Base-by-base conservation (phyloP, 805 yeast species). In the Metschnikowia arizonensis region DNA sequence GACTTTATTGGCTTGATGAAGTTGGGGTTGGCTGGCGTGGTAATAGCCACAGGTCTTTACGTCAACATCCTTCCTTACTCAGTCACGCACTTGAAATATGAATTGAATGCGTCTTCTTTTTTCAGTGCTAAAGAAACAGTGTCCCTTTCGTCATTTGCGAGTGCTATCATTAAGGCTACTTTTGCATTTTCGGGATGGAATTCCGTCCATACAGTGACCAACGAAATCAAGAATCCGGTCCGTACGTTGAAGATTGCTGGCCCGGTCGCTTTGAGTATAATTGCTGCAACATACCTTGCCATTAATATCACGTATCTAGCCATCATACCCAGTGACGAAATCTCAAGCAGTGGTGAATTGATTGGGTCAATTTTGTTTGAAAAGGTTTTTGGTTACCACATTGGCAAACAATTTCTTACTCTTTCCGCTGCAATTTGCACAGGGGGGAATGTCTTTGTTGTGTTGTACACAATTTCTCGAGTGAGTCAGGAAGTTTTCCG, bases 121-220 rank as follows among this genome's bases (percentile, higher is more conserved):
- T 65, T 63, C 41, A 48, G 52, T 1, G 59, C 66, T 25, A 65
- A 66, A 45, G 64, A 64, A 0, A 30, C 55, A 1, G 65, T 75
- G 1, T 62, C 75, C 1, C 33, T 70, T 2, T 64, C 83, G 0
- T 69, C 77, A 1, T 62, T 81, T 46, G 74, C 83, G 0, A 63
- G 77, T 38, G 83, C 83, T 0, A 69, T 80, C 21, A 70, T 81
- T 18, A 78, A 77, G 53, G 80, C 83, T 1, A 69, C 77, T 46
- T 82, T 78, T 64, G 76, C 83, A 4, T 79, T 73, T 50, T 70
- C 77, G 4, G 88, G 88, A 3, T 82, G 86, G 85, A 78, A 74
- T 50, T 63, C 76, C 6, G 81, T 81, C 7, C 85, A 81, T 55
- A 72, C 80, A 0, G 82, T 79, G 10, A 68, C 82, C 3, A 78